Evolutionary conservation across 352 stramenopile species (phyloP).

Genomic region (Pythium biforme): DNA sequence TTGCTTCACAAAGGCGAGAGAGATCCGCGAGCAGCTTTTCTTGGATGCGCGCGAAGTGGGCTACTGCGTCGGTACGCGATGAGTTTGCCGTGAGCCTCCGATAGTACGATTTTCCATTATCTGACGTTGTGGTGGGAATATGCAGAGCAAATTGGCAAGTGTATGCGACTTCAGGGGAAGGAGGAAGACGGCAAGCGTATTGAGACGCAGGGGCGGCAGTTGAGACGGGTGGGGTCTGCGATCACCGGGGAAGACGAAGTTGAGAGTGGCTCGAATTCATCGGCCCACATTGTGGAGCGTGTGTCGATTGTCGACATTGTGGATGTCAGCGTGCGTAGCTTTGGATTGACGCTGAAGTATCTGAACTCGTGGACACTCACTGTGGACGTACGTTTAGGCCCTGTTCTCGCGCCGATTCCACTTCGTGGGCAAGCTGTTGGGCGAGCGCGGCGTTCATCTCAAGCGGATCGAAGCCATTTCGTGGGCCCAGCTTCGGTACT

Average conservation of each 20-base stretch:
- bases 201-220: slow-evolving; percentile 54
- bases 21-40: slow-evolving; percentile 74
- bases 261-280: slow-evolving; percentile 4
- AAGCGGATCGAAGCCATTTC: slow-evolving; percentile 58
- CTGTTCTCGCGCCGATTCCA: slow-evolving; percentile 60
- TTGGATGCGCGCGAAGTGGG: slow-evolving; percentile 73
- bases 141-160: slow-evolving; percentile 85
- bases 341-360: not conserved
- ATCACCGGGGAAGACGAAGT: slow-evolving; percentile 12
- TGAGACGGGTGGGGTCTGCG: slow-evolving; percentile 51
- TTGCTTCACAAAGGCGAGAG: slow-evolving; percentile 66
- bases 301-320: slow-evolving; percentile 37
- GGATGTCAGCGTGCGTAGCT: slow-evolving; percentile 24
- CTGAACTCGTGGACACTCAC: not conserved
- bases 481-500: slow-evolving; percentile 58
- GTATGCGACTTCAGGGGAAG: slow-evolving; percentile 50
- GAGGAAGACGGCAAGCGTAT: slow-evolving; percentile 58
- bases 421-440: slow-evolving; percentile 58
- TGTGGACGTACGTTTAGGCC: slow-evolving; percentile 29
- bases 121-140: not conserved
- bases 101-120: not conserved
- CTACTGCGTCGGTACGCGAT: slow-evolving; percentile 61
- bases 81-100: too few relatives aligned
- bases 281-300: slow-evolving; percentile 21
- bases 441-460: slow-evolving; percentile 58